A percentile compares a stretch with the other conserved stretches of the same genome.
These are phyloP conservation scores for Mucuna pruriens DNA, from an alignment of 306 rosid species.

Conservation along the genomic window DNA sequence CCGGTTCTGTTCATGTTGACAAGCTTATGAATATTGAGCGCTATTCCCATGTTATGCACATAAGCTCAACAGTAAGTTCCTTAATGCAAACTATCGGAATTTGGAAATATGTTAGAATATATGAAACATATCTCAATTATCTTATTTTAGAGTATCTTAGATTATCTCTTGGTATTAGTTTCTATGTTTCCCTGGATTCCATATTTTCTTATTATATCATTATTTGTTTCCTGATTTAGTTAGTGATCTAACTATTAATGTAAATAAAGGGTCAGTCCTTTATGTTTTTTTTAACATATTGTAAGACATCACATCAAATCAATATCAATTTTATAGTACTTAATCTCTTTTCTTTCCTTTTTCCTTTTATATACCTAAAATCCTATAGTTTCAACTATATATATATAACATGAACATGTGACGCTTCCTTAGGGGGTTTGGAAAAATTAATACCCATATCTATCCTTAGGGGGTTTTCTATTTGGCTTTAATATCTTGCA, in stretches of 20 bases:
- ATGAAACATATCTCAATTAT: not conserved
- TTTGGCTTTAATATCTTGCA: not conserved
- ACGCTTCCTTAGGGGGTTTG: too few species aligned
- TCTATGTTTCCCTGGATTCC: not conserved
- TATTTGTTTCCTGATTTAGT: not conserved
- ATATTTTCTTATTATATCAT: too few species aligned
- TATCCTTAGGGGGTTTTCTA: not conserved
- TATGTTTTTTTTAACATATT: too few species aligned
- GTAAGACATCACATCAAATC: not conserved
- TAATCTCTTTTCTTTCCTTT: not conserved
- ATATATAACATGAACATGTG: too few species aligned
- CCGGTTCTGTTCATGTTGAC: slow-evolving; percentile 91
- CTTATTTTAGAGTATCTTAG: not conserved
- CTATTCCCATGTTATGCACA: slow-evolving; percentile 98
- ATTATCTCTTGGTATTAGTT: not conserved
- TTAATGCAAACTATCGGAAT: not conserved
- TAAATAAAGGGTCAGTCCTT: too few species aligned
- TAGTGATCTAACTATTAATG: not conserved
- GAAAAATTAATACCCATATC: not conserved
- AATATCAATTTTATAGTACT: too few species aligned
- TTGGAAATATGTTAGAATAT: not conserved
- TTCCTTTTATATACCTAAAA: too few species aligned
- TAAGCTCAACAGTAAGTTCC: slow-evolving; percentile 92
- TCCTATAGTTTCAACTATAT: too few species aligned
- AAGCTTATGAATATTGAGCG: slow-evolving; percentile 91